Evolutionary conservation across 805 yeast genomes (phyloP).

Genomic region (Teunomyces panamensis): DNA sequence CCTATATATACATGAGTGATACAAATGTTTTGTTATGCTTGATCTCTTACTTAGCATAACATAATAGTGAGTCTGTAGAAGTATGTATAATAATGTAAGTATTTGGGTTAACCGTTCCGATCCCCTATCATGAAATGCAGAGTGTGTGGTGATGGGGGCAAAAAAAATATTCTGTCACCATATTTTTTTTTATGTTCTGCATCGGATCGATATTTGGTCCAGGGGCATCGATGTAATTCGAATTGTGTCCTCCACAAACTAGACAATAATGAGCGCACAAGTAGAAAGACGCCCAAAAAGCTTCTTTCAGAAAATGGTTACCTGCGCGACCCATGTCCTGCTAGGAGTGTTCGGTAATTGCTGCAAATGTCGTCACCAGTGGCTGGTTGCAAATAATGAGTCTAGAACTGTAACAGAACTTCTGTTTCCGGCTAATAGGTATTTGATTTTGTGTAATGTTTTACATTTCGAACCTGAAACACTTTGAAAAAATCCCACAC

Average conservation of each 20-base stretch:
- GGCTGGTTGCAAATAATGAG: conserved; percentile 1
- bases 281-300: background rate
- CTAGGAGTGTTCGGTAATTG: background rate
- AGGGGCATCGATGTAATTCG: background rate
- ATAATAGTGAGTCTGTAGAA: too few relatives aligned
- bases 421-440: background rate
- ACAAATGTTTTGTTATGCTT: too few relatives aligned
- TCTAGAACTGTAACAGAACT: conserved; percentile 3
- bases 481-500: conserved; percentile 7
- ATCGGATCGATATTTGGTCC: background rate
- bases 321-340: too few relatives aligned
- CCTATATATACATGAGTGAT: too few relatives aligned
- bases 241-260: background rate
- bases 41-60: too few relatives aligned
- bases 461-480: conserved; percentile 15
- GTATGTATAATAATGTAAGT: too few relatives aligned
- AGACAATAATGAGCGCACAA: background rate
- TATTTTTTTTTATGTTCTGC: background rate
- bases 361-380: conserved; percentile 1
- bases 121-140: too few relatives aligned
- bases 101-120: too few relatives aligned
- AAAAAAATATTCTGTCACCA: background rate
- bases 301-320: background rate
- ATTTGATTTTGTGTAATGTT: conserved; percentile 12
- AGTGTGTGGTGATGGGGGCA: too few relatives aligned